Evolutionary conservation across 345 rosid genomes (phyloP), one percentile per base, ranked within the genome.

Genomic region (Microcos paniculata): DNA sequence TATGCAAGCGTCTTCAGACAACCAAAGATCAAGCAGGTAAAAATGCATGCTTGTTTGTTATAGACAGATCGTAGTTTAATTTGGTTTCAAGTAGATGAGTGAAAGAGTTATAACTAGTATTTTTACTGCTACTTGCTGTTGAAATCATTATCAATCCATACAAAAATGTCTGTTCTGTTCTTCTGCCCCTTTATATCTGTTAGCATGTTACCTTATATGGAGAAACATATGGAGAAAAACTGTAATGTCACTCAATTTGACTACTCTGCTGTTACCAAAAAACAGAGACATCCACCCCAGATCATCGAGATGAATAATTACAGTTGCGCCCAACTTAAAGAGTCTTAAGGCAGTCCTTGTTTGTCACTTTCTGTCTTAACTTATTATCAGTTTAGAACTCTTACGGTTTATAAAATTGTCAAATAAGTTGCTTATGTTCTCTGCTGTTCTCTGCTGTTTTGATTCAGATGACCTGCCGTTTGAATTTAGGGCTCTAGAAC

Each of bases 381-480:
- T 46, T 46, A 26, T 68, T 28, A 5, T 31, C 53, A 13, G 71
- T 43, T 65, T 66, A 53, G 33, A 26, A 24, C 62, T 73, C 58
- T 75, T 46, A 40, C 49, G 18, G 43, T 68, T 45, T 26, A 62
- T 67, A 26, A 42, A 59, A 48, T 14, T 72, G 33, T 38, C 46
- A 9, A 4, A 10, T 72, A 63, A 64, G 24, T 70, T 81, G 76
- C 85, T 85, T 14, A 78, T 30, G 2, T 40, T n/a, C 49, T 56
- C 45, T 80, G 56, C 70, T 30, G 2, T 40, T n/a, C 49, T 56
- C 45, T 80, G 56, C 70, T 78, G 73, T 45, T 61, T 76, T 84
- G 75, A 78, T 85, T 74, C 91, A 96, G 99, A 96, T 88, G 97
- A 96, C 86, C 85, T 96, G 74, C 99, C 98, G 26, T 96, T 96